A percentile compares a stretch with the other conserved stretches of the same genome.
phyloP scores from a whole-genome alignment of 1,284 basidiomycete species.

The Crepidotus sp. region DNA sequence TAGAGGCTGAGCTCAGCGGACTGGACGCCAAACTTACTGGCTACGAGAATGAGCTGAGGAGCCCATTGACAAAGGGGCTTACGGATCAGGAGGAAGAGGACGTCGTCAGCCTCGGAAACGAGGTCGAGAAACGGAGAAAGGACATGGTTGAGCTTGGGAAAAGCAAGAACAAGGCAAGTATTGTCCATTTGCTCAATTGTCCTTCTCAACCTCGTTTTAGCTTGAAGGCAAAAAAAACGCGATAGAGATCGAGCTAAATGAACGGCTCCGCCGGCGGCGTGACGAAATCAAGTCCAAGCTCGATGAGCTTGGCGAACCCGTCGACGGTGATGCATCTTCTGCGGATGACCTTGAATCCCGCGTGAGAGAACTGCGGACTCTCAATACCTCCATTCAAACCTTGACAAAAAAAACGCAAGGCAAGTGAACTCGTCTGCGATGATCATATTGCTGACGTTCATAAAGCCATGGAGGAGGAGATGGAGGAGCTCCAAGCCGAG shows the following conservation, averaged over 20 bases:
- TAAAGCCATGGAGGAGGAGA: constrained; percentile 60
- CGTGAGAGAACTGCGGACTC: constrained; percentile 55
- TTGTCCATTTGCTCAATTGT: constrained; percentile 3
- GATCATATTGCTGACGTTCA: constrained; percentile 2
- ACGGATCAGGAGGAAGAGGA: constrained; percentile 63
- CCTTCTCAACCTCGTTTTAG: constrained; percentile 32
- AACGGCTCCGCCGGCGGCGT: constrained; percentile 71
- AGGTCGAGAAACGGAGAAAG: constrained; percentile 70
- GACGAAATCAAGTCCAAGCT: constrained; percentile 75
- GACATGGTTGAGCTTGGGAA: constrained; percentile 62
- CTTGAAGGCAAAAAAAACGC: constrained; percentile 71
- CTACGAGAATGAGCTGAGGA: constrained; percentile 66
- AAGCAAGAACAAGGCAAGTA: constrained; percentile 62
- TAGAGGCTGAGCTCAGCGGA: constrained; percentile 60
- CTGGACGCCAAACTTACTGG: constrained; percentile 54
- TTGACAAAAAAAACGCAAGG: constrained; percentile 60
- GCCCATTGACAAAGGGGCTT: constrained; percentile 69
- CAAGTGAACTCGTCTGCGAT: constrained; percentile 25
- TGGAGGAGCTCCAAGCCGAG: constrained; percentile 56
- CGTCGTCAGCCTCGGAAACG: constrained; percentile 66
- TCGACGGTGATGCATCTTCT: constrained; percentile 49
- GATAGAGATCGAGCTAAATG: constrained; percentile 90
- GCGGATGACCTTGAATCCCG: constrained; percentile 62
- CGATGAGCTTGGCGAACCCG: constrained; percentile 63
- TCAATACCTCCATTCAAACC: constrained; percentile 59